Evolutionary conservation across 2,329 filamentous ascomycete species (phyloP).

Genomic region (Didymella arachidicola): DNA sequence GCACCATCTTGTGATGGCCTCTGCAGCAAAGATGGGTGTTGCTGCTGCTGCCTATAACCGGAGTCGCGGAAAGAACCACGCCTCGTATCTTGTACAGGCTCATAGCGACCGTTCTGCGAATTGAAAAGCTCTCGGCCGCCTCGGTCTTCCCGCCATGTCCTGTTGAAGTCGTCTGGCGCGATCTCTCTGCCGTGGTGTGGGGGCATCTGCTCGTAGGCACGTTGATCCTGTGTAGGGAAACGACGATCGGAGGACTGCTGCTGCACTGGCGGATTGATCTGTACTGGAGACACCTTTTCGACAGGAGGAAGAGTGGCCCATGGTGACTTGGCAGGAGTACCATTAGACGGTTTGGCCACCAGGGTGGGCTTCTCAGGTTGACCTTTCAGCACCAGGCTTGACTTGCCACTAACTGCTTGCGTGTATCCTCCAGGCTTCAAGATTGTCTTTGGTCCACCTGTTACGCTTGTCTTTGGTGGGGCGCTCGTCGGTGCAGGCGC

Average conservation of each 20-base stretch:
- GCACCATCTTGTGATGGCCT: slow-evolving; percentile 71
- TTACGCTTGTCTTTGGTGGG: slow-evolving; percentile 48
- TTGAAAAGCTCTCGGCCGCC: slow-evolving; percentile 84
- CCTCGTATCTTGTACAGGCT: slow-evolving; percentile 80
- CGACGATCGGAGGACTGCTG: slow-evolving; percentile 55
- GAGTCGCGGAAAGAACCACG: slow-evolving; percentile 74
- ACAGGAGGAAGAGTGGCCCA: slow-evolving; percentile 89
- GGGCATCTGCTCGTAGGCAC: slow-evolving; percentile 63
- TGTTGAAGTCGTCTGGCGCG: slow-evolving; percentile 90
- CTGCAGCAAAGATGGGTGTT: slow-evolving; percentile 75
- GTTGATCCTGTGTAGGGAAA: slow-evolving; percentile 63
- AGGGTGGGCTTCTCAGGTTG: slow-evolving; percentile 75
- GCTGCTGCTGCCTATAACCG: slow-evolving; percentile 69
- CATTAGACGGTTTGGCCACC: slow-evolving; percentile 74
- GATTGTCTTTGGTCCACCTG: slow-evolving; percentile 56
- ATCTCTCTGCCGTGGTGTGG: slow-evolving; percentile 77
- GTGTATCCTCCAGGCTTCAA: slow-evolving; percentile 56
- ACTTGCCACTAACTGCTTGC: slow-evolving; percentile 47
- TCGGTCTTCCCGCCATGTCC: slow-evolving; percentile 79
- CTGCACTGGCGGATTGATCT: slow-evolving; percentile 63
- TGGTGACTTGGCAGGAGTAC: slow-evolving; percentile 82
- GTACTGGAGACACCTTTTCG: slow-evolving; percentile 76
- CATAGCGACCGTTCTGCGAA: slow-evolving; percentile 92
- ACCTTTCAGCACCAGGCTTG: slow-evolving; percentile 70
- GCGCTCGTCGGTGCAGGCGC: slow-evolving; percentile 32